Evolutionary conservation across 2,329 filamentous ascomycete genomes (phyloP), one percentile per base, ranked within the genome.

Genomic region (Colletotrichum salicis): DNA sequence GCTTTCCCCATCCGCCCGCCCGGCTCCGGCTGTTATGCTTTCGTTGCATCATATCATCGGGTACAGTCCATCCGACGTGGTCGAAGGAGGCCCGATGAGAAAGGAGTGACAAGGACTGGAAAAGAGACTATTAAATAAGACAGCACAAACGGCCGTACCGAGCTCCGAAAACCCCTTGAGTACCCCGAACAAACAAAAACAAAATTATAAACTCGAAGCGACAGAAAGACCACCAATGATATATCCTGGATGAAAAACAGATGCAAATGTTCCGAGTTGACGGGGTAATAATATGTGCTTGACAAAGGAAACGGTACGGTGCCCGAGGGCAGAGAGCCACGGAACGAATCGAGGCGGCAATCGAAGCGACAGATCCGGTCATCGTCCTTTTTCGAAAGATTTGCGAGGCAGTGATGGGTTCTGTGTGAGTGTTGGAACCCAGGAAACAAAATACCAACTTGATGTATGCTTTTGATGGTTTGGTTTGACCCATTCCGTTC

Each of bases 1-100:
- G 57, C 29, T 51, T 4, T 31, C 35, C 51, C 4, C 35, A 33
- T 29, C 41, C 0, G 33, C 27, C n/a, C 54, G 33, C 52, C 57
- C 19, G 10, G 69, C 52, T 60, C 59, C 59, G 64, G 51, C 55
- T 69, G 69, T 55, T 65, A 73, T 73, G 67, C 68, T 73, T 69
- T 73, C 72, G 60, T 72, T 55, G 60, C 61, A 55, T 73, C 72
- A 31, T 66, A 41, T 70, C 70, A 65, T 61, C 57, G 55, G 64
- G 54, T 19, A 4, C 5, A 12, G n/a, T n/a, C 41, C 35, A 3
- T 7, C 19, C 55, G 45, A 56, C 65, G 10, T 64, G 3, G 65
- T 45, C 59, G 33, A 71, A 15, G 37, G 45, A 24, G 22, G 15
- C 8, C 48, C 45, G 33, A 56, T 35, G 37, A 52, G 29, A 65